These are phyloP conservation scores for Inga laurina DNA, from an alignment of 306 rosid genomes.

Conservation along the genomic window DNA sequence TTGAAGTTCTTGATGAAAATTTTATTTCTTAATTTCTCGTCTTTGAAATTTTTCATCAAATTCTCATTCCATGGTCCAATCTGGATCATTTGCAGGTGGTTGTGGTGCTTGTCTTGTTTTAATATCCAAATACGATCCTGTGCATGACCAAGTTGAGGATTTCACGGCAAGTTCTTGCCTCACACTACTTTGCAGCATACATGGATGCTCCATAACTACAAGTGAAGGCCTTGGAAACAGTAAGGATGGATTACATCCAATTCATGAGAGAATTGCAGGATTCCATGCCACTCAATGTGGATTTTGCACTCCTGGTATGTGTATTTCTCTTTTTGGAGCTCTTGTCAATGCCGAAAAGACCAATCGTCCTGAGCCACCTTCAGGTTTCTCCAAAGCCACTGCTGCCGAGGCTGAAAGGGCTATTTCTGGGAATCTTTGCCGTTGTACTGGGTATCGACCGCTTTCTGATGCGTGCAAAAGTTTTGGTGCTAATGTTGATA, in stretches of 20 bases:
- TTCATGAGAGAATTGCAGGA: conserved; percentile 78
- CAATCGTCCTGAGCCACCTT: conserved; percentile 47
- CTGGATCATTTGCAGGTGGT: conserved; percentile 63
- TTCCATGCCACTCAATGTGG: conserved; percentile 95
- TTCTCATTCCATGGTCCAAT: conserved; percentile 5
- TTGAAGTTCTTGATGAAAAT: too few species aligned
- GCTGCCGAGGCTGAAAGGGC: conserved; percentile 72
- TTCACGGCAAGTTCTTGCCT: conserved; percentile 79
- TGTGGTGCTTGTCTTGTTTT: conserved; percentile 92
- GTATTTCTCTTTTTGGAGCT: conserved; percentile 70
- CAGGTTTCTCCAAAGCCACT: conserved; percentile 71
- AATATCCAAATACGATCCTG: conserved; percentile 72
- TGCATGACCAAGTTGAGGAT: conserved; percentile 57
- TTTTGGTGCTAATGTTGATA: conserved; percentile 76
- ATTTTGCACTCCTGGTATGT: conserved; percentile 93
- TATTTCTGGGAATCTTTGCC: conserved; percentile 83
- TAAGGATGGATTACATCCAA: conserved; percentile 77
- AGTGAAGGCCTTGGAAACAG: conserved; percentile 85
- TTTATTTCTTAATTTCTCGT: background rate
- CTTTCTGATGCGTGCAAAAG: conserved; percentile 93
- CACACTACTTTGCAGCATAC: conserved; percentile 70
- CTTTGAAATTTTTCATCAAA: background rate
- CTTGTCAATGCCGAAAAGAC: conserved; percentile 73
- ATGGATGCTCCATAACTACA: conserved; percentile 74
- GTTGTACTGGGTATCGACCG: conserved; percentile 89